Evolutionary conservation across 2,329 filamentous ascomycete species (phyloP).

Genomic region (Aureobasidium mangrovei): DNA sequence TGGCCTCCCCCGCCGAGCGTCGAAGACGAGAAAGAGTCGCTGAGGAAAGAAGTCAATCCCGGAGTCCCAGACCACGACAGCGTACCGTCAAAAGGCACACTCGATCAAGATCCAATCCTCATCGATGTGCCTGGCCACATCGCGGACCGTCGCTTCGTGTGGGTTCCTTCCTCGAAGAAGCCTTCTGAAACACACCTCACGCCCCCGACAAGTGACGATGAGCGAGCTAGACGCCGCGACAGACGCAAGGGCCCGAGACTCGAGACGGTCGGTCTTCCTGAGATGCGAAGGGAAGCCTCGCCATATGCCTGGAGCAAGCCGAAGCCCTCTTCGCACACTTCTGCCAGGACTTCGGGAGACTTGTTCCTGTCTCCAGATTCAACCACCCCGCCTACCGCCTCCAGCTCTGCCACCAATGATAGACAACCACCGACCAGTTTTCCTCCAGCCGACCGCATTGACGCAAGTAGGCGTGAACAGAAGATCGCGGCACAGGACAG

Average conservation of each 20-base stretch:
- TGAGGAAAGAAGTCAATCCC: constrained; percentile 51
- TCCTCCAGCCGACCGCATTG: neutral
- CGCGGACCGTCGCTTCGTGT: constrained; percentile 56
- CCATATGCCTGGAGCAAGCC: constrained; percentile 38
- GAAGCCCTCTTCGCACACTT: neutral
- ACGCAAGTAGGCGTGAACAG: neutral
- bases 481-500: neutral
- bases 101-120: constrained; percentile 61
- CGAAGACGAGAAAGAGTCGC: constrained; percentile 58
- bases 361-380: constrained; percentile 42
- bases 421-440: neutral
- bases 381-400: constrained; percentile 30
- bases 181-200: constrained; percentile 22
- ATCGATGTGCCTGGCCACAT: constrained; percentile 45
- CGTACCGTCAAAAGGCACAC: constrained; percentile 50
- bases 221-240: constrained; percentile 21
- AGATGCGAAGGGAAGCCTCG: constrained; percentile 35
- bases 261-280: constrained; percentile 28
- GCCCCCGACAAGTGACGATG: constrained; percentile 32
- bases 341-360: constrained; percentile 27
- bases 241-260: constrained; percentile 24
- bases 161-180: constrained; percentile 32
- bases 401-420: constrained; percentile 14
- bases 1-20: constrained; percentile 56
- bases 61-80: constrained; percentile 41